Percentiles rank a stretch among this genome's conserved stretches.
Conservation (phyloP, 306 rosid genomes). For the Casuarina glauca region DNA sequence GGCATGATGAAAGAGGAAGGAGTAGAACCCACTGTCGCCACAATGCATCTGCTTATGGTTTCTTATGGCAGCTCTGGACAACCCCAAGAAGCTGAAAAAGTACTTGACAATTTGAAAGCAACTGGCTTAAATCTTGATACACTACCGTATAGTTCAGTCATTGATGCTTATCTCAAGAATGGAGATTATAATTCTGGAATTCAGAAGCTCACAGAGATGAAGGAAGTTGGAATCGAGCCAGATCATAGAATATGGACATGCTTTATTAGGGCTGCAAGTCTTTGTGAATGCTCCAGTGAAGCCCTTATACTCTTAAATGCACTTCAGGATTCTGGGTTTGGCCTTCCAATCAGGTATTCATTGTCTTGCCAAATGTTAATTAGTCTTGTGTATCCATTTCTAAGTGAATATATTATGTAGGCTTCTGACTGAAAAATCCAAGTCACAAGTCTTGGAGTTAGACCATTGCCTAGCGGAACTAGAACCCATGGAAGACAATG, state of each 20-base stretch:
- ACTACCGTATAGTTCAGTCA: conserved; percentile 83
- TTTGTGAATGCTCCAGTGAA: conserved; percentile 52
- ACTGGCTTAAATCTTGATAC: conserved; percentile 60
- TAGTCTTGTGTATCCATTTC: conserved; percentile 19
- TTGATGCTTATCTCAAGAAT: conserved; percentile 77
- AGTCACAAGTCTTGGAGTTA: conserved; percentile 62
- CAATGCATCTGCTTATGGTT: conserved; percentile 95
- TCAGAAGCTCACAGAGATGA: conserved; percentile 74
- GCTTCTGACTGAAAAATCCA: conserved; percentile 79
- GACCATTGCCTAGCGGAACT: conserved; percentile 64
- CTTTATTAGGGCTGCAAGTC: conserved; percentile 88
- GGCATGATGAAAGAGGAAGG: conserved; percentile 81
- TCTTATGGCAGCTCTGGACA: conserved; percentile 88
- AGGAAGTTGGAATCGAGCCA: conserved; percentile 61
- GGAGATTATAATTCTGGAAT: conserved; percentile 63
- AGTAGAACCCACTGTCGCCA: conserved; percentile 78
- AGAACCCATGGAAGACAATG: conserved; percentile 72
- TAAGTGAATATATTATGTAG: conserved; percentile 38
- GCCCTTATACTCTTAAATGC: conserved; percentile 66
- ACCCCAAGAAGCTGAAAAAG: conserved; percentile 87
- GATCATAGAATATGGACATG: conserved; percentile 98
- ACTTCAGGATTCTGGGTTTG: conserved; percentile 58
- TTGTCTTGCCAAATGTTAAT: conserved; percentile 4
- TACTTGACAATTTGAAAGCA: conserved; percentile 70
- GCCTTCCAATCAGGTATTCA: conserved; percentile 82